Conservation (phyloP, 176 grass and related monocot species). For the Carex cristatella region DNA sequence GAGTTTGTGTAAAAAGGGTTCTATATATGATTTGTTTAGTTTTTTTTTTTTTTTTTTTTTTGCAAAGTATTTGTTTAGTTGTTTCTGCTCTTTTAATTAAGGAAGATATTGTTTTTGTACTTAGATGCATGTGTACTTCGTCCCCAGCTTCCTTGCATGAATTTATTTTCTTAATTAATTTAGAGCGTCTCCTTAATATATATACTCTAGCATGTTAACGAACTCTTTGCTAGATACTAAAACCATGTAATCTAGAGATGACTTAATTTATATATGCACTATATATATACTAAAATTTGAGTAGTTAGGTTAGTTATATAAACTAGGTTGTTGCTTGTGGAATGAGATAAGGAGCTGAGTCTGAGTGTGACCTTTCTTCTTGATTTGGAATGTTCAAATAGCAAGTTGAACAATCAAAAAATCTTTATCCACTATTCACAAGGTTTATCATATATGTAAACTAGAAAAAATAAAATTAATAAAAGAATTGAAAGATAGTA, state of each 20-base stretch:
- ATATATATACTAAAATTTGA: background rate
- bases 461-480: no score
- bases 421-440: background rate
- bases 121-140: background rate
- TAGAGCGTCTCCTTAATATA: background rate
- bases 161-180: background rate
- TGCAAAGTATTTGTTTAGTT: background rate
- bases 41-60: background rate
- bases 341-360: slow-evolving; percentile 1
- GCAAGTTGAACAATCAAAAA: background rate
- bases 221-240: background rate
- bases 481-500: no score
- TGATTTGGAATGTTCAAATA: background rate
- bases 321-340: background rate
- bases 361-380: background rate
- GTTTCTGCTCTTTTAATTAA: background rate
- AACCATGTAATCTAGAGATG: background rate
- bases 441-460: background rate
- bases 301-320: background rate
- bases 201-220: background rate
- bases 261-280: background rate
- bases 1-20: background rate
- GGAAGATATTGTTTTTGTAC: background rate
- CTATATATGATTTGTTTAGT: background rate
- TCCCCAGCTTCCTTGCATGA: background rate